Conservation (phyloP, 2,329 filamentous ascomycete genomes). For the Talaromyces sp. region DNA sequence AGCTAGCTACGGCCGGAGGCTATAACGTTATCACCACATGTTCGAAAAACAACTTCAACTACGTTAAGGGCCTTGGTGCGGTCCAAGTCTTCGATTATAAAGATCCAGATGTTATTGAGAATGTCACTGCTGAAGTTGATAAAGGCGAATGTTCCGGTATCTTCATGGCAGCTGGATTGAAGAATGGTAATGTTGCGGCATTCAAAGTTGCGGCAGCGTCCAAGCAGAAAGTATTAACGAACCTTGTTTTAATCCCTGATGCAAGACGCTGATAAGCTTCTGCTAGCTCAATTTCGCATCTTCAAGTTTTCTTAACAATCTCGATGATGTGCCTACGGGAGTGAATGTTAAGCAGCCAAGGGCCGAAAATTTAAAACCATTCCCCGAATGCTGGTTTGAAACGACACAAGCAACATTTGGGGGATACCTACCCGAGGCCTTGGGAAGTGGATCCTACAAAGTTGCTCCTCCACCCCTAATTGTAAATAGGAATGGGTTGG, state of each 20-base stretch:
- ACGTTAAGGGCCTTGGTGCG: conserved; percentile 39
- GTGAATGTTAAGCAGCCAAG: background rate
- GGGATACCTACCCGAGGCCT: conserved; percentile 33
- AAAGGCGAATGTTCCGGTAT: too few species aligned
- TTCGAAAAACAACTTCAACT: conserved; percentile 37
- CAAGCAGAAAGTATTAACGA: background rate
- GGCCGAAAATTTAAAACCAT: too few species aligned
- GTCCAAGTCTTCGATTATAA: conserved; percentile 41
- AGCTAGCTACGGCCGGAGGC: conserved; percentile 36
- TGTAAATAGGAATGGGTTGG: conserved; percentile 35
- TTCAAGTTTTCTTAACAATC: background rate
- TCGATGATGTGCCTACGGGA: background rate
- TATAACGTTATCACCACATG: conserved; percentile 34
- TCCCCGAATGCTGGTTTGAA: conserved; percentile 1
- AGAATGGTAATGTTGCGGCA: too few species aligned
- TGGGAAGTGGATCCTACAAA: conserved; percentile 31
- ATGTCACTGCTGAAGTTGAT: too few species aligned
- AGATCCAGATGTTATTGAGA: background rate
- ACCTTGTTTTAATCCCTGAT: too few species aligned
- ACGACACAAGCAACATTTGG: conserved; percentile 14
- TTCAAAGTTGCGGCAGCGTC: background rate
- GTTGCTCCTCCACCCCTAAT: conserved; percentile 37
- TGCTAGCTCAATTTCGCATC: background rate
- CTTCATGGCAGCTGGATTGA: too few species aligned
- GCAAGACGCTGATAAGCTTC: too few species aligned